Evolutionary conservation across 805 yeast genomes (phyloP).

Genomic region (Dipodascus geniculatus): DNA sequence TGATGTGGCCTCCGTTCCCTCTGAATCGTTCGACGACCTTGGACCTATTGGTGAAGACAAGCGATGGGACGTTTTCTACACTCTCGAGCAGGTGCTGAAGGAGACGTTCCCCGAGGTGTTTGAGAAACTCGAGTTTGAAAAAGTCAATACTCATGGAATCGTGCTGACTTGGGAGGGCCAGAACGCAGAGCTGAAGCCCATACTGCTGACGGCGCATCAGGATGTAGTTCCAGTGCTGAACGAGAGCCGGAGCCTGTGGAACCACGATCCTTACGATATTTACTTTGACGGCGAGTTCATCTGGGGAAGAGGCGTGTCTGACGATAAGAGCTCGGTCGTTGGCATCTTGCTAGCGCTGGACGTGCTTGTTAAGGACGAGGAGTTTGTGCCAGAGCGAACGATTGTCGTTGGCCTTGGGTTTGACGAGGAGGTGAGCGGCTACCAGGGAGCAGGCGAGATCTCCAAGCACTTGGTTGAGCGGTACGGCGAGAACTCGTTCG

Average conservation of each 20-base stretch:
- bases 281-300: slow-evolving; percentile 52
- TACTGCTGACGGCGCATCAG: slow-evolving; percentile 63
- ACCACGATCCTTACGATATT: slow-evolving; percentile 54
- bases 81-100: slow-evolving; percentile 39
- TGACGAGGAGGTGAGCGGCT: slow-evolving; percentile 64
- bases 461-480: slow-evolving; percentile 35
- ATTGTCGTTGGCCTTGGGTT: slow-evolving; percentile 54
- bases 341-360: slow-evolving; percentile 55
- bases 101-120: slow-evolving; percentile 41
- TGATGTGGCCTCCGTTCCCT: slow-evolving; percentile 44
- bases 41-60: slow-evolving; percentile 31
- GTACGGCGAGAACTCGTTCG: slow-evolving; percentile 51
- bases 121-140: slow-evolving; percentile 34
- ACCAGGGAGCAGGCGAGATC: slow-evolving; percentile 46
- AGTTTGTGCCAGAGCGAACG: slow-evolving; percentile 45
- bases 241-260: slow-evolving; percentile 47
- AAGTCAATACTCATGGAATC: slow-evolving; percentile 20
- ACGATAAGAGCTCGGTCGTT: slow-evolving; percentile 60
- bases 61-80: slow-evolving; percentile 28
- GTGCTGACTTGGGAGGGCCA: slow-evolving; percentile 12
- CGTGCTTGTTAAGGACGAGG: slow-evolving; percentile 32
- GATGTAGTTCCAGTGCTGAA: slow-evolving; percentile 71
- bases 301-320: slow-evolving; percentile 72
- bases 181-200: slow-evolving; percentile 38
- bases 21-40: slow-evolving; percentile 47